These are phyloP conservation scores for Cryphonectria nitschkei DNA, from an alignment of 2,329 filamentous ascomycete genomes.

Conservation along the genomic window DNA sequence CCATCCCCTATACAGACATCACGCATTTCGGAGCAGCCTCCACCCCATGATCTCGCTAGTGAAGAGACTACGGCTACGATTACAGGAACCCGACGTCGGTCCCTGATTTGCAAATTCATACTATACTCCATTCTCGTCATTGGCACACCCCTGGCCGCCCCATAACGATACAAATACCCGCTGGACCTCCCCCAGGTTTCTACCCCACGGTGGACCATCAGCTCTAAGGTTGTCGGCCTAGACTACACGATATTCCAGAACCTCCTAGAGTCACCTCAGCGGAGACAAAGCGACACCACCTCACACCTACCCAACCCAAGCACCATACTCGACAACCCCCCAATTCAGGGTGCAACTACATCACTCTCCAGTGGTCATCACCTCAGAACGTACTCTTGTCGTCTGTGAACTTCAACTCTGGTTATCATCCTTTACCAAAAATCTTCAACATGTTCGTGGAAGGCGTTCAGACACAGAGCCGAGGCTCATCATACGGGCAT, in stretches of 20 bases:
- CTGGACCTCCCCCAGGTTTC: slow-evolving; percentile 21
- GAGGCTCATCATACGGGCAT: slow-evolving; percentile 19
- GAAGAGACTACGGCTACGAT: slow-evolving; percentile 37
- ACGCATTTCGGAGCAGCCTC: slow-evolving; percentile 20
- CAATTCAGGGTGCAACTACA: not conserved
- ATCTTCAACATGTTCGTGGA: slow-evolving; percentile 25
- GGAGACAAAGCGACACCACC: slow-evolving; percentile 5
- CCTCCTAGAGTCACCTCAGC: not conserved
- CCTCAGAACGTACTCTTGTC: not conserved
- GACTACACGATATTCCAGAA: slow-evolving; percentile 6
- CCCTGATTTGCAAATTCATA: slow-evolving; percentile 32
- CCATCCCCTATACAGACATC: slow-evolving; percentile 2
- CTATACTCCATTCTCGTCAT: slow-evolving; percentile 20
- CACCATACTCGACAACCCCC: not conserved
- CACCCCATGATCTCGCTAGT: slow-evolving; percentile 47
- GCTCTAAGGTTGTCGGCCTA: slow-evolving; percentile 7
- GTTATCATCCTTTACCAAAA: not conserved
- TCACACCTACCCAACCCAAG: not conserved
- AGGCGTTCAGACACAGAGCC: slow-evolving; percentile 21
- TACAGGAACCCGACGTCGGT: slow-evolving; percentile 33
- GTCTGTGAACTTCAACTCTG: not conserved
- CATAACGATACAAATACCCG: slow-evolving; percentile 26
- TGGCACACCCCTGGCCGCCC: slow-evolving; percentile 15
- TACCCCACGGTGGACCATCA: slow-evolving; percentile 17
- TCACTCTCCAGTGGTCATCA: not conserved